These are phyloP conservation scores for Orbilia quercus DNA, from an alignment of 2,329 filamentous ascomycete species.

Conservation along the genomic window DNA sequence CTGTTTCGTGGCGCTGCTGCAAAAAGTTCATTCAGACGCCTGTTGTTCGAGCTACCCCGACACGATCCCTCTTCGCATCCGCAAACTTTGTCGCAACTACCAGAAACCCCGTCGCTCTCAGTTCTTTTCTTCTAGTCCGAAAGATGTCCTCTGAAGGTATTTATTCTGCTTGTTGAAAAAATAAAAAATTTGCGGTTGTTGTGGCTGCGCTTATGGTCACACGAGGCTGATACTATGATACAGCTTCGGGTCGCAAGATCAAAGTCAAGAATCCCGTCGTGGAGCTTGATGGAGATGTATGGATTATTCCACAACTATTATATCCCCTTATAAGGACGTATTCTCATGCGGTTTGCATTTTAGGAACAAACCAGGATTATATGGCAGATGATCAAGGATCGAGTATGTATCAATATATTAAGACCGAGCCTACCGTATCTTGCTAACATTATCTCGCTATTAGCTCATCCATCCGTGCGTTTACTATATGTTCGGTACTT, in stretches of 20 bases:
- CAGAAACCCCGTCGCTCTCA: slow-evolving; percentile 31
- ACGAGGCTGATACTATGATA: slow-evolving; percentile 1
- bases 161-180: neutral
- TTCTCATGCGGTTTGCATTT: slow-evolving; percentile 17
- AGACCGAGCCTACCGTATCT: neutral
- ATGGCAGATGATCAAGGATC: slow-evolving; percentile 99
- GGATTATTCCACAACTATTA: slow-evolving; percentile 48
- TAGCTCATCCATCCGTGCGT: slow-evolving; percentile 83
- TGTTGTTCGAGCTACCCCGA: slow-evolving; percentile 13
- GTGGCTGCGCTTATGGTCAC: neutral
- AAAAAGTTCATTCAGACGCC: slow-evolving; percentile 42
- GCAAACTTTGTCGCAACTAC: slow-evolving; percentile 5
- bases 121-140: slow-evolving; percentile 36
- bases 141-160: slow-evolving; percentile 50
- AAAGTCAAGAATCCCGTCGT: slow-evolving; percentile 99
- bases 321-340: neutral
- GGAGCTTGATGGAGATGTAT: slow-evolving; percentile 85
- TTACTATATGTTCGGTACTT: slow-evolving; percentile 29
- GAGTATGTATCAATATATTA: slow-evolving; percentile 65
- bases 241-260: slow-evolving; percentile 74
- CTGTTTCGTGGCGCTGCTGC: slow-evolving; percentile 46
- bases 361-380: slow-evolving; percentile 96
- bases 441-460: slow-evolving; percentile 30
- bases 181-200: neutral
- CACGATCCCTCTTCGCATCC: slow-evolving; percentile 44